Evolutionary conservation across 2,329 filamentous ascomycete genomes (phyloP).

Genomic region (Metarhizium rileyi): DNA sequence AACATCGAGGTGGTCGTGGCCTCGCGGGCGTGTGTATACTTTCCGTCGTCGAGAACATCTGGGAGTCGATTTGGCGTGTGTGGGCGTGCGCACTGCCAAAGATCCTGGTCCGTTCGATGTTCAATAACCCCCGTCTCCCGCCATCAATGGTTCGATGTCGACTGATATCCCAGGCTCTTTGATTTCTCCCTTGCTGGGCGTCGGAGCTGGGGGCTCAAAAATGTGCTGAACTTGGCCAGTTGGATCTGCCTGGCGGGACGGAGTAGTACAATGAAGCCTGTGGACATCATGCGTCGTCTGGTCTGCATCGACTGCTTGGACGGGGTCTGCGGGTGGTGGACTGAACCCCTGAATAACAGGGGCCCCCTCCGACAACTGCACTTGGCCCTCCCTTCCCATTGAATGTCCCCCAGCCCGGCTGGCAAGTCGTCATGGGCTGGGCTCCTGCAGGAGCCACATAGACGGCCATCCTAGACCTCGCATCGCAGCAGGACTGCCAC

Average conservation of each 20-base stretch:
- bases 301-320: neutral
- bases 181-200: neutral
- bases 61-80: neutral
- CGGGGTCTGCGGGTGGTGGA: neutral
- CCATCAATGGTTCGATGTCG: neutral
- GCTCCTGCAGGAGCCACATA: too few relatives aligned
- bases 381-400: too few relatives aligned
- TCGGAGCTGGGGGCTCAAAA: neutral
- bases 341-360: neutral
- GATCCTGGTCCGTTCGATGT: slow-evolving; percentile 1
- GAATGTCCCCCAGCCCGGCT: too few relatives aligned
- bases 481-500: too few relatives aligned
- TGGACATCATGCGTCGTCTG: too few relatives aligned
- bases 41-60: neutral
- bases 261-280: neutral
- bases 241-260: neutral
- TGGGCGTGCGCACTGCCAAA: neutral
- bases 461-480: too few relatives aligned
- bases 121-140: slow-evolving; percentile 1
- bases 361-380: neutral
- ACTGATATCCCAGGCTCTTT: neutral
- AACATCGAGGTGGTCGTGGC: slow-evolving; percentile 1
- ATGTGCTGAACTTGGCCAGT: neutral
- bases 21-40: slow-evolving; percentile 2
- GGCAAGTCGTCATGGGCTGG: too few relatives aligned